Conservation (phyloP, 148 eudicot genomes). For the Camellia lanceoleosa region DNA sequence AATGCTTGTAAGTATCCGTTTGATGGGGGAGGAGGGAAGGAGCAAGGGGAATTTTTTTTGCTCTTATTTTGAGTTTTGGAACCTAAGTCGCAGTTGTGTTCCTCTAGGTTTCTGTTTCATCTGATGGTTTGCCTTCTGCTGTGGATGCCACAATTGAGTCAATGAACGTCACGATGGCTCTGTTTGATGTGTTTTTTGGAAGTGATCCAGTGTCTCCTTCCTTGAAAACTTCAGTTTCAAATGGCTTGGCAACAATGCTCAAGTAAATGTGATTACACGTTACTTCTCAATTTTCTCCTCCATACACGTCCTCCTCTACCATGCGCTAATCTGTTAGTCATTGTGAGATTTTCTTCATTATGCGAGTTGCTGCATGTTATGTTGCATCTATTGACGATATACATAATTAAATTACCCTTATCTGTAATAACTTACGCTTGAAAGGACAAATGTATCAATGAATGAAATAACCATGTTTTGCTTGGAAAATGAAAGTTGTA, state of each 20-base stretch:
- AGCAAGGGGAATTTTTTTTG: background rate
- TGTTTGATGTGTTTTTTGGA: conserved; percentile 82
- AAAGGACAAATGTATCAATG: background rate
- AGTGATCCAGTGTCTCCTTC: conserved; percentile 78
- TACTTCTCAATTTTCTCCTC: background rate
- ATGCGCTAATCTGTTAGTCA: background rate
- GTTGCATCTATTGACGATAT: background rate
- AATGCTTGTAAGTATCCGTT: conserved; percentile 60
- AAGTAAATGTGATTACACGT: conserved; percentile 21
- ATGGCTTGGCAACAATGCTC: conserved; percentile 53
- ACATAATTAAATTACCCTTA: background rate
- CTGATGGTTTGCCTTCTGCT: conserved; percentile 50
- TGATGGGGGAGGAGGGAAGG: background rate
- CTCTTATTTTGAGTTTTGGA: background rate
- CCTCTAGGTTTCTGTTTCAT: conserved; percentile 60
- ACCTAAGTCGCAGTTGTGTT: conserved; percentile 1
- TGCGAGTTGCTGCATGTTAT: background rate
- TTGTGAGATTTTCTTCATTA: background rate
- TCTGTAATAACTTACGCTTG: background rate
- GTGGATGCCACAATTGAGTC: conserved; percentile 74
- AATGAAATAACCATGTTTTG: background rate
- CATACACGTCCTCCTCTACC: background rate
- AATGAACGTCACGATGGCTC: conserved; percentile 63
- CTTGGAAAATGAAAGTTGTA: background rate
- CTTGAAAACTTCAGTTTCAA: conserved; percentile 66